These are phyloP conservation scores for Cutaneotrichosporon cutaneum DNA, from an alignment of 1,284 basidiomycete genomes.

Conservation along the genomic window DNA sequence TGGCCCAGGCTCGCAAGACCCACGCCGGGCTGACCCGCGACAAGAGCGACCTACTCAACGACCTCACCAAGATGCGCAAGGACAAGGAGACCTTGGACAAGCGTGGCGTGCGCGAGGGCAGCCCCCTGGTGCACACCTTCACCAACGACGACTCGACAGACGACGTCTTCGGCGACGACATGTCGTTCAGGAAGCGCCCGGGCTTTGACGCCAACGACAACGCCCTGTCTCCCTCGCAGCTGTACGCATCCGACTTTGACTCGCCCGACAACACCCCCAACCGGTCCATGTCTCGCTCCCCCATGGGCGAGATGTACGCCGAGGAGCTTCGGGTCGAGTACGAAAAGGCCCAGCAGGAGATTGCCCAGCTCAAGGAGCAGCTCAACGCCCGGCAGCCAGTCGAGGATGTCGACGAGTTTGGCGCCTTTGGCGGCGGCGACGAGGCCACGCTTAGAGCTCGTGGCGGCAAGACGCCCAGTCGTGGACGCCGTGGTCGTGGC, in stretches of 20 bases:
- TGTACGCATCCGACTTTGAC: constrained; percentile 56
- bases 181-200: constrained; percentile 61
- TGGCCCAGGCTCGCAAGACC: constrained; percentile 82
- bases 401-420: constrained; percentile 40
- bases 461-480: constrained; percentile 36
- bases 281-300: constrained; percentile 37
- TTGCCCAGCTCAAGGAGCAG: constrained; percentile 40
- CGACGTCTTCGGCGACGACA: constrained; percentile 61
- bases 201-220: constrained; percentile 61
- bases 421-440: constrained; percentile 15
- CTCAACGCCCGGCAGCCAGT: constrained; percentile 16
- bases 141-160: constrained; percentile 68
- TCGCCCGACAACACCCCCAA: constrained; percentile 65
- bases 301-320: constrained; percentile 49
- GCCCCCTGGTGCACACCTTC: constrained; percentile 55
- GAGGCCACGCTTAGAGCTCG: constrained; percentile 18
- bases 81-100: constrained; percentile 37
- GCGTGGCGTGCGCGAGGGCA: constrained; percentile 37
- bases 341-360: constrained; percentile 42
- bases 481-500: constrained; percentile 42
- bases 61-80: constrained; percentile 69
- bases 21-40: constrained; percentile 85
- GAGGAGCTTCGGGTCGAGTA: constrained; percentile 49
- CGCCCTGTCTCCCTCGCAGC: constrained; percentile 53
- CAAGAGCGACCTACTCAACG: constrained; percentile 82